A percentile compares a stretch with the other conserved stretches of the same genome.
Evolutionary conservation across 495 filamentous ascomycete species (phyloP).

Genomic region (Neurospora discreta): DNA sequence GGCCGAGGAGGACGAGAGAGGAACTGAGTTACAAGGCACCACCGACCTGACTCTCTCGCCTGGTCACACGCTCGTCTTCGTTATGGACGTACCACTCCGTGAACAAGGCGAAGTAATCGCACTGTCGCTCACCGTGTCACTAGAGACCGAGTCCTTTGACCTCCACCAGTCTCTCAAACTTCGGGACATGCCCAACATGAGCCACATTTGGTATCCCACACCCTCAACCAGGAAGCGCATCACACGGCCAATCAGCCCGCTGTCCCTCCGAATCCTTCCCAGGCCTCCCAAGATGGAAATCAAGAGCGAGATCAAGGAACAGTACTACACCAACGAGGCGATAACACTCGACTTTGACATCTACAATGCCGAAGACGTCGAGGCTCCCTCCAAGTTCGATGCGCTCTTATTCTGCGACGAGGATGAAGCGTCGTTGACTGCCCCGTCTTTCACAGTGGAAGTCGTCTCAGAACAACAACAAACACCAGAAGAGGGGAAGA

Average conservation of each 20-base stretch:
- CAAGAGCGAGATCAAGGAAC: conserved; percentile 43
- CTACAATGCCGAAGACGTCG: conserved; percentile 74
- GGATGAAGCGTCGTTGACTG: conserved; percentile 1
- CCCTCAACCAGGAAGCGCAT: conserved; percentile 35
- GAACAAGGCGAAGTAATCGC: conserved; percentile 70
- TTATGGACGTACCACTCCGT: conserved; percentile 59
- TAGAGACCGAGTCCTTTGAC: conserved; percentile 56
- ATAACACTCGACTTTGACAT: conserved; percentile 58
- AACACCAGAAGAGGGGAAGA: conserved; percentile 16
- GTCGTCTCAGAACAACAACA: conserved; percentile 24
- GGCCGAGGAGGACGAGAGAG: conserved; percentile 16
- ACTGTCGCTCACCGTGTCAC: conserved; percentile 47
- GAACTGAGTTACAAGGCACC: conserved; percentile 33
- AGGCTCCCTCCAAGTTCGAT: conserved; percentile 58
- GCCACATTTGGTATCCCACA: conserved; percentile 46
- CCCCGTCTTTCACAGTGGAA: conserved; percentile 37
- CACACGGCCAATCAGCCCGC: conserved; percentile 32
- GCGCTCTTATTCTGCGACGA: conserved; percentile 54
- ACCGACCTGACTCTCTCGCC: conserved; percentile 60
- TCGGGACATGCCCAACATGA: conserved; percentile 27
- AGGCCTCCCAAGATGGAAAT: conserved; percentile 89
- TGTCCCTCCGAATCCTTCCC: conserved; percentile 58
- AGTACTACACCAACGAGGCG: conserved; percentile 76
- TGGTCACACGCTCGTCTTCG: conserved; percentile 57
- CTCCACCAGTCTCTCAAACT: conserved; percentile 52